phyloP scores from a whole-genome alignment of 495 filamentous ascomycete genomes.

The Tetracladium marchalianum region DNA sequence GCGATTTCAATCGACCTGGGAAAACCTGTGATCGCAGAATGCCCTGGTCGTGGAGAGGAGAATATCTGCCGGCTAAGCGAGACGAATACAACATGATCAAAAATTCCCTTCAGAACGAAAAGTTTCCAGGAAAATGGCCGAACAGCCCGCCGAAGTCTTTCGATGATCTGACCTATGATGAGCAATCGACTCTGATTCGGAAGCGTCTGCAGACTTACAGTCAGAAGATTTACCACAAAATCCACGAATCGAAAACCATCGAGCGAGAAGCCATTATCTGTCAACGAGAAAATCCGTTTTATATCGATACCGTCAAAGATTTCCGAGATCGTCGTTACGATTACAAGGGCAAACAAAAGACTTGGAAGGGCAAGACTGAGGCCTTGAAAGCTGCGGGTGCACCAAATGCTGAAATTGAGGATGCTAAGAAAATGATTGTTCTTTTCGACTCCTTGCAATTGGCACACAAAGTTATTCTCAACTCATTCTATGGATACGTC shows the following conservation, averaged over 20 bases:
- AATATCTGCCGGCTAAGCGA: constrained; percentile 89
- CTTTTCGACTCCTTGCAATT: constrained; percentile 94
- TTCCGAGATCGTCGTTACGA: constrained; percentile 96
- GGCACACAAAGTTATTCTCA: constrained; percentile 97
- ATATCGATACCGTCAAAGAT: constrained; percentile 89
- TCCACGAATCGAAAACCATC: constrained; percentile 89
- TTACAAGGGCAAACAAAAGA: constrained; percentile 96
- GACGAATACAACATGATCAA: constrained; percentile 99
- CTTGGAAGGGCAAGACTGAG: constrained; percentile 95
- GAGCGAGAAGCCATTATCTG: constrained; percentile 96
- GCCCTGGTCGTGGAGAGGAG: constrained; percentile 97
- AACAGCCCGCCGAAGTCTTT: constrained; percentile 64
- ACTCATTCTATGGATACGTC: constrained; percentile 98
- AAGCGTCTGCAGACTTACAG: constrained; percentile 88
- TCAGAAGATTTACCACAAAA: constrained; percentile 99
- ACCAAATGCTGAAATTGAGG: constrained; percentile 66
- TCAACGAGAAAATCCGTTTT: constrained; percentile 97
- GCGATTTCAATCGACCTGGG: constrained; percentile 95
- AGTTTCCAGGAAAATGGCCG: constrained; percentile 67
- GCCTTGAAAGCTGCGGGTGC: constrained; percentile 75
- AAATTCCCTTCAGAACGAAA: constrained; percentile 84
- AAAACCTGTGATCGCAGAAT: constrained; percentile 94
- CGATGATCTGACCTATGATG: constrained; percentile 69
- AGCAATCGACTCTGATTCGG: constrained; percentile 72
- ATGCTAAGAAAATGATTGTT: constrained; percentile 97